A percentile compares a stretch with the other conserved stretches of the same genome.
Conservation (phyloP, 441 rosid genomes). For the Syzygium malaccense region DNA sequence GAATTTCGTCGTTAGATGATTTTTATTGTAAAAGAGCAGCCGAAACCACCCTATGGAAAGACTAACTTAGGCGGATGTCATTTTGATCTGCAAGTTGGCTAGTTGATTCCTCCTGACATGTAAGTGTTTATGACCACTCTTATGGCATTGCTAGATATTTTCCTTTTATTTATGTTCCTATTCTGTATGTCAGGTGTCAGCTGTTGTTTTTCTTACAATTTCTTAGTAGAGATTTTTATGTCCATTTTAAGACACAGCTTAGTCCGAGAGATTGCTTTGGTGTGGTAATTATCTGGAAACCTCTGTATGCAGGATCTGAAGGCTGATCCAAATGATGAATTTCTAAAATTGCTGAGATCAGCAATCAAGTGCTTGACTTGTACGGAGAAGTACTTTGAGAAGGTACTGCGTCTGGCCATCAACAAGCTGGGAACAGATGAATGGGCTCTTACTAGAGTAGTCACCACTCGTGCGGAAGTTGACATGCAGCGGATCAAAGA, state of each 20-base stretch:
- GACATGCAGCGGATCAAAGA: constrained; percentile 73
- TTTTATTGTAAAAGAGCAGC: not conserved
- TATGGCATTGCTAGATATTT: not conserved
- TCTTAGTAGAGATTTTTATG: not conserved
- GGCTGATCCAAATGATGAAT: constrained; percentile 67
- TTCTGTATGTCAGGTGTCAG: not conserved
- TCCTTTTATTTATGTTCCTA: not conserved
- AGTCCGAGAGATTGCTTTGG: not conserved
- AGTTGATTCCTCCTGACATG: not conserved
- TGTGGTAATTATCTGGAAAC: not conserved
- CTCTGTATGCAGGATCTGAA: constrained; percentile 48
- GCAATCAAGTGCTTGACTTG: constrained; percentile 67
- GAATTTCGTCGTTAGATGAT: not conserved
- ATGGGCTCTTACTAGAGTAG: constrained; percentile 75
- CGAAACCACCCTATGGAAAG: not conserved
- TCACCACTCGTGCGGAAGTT: constrained; percentile 80
- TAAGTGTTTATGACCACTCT: not conserved
- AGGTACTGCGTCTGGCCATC: constrained; percentile 64
- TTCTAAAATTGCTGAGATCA: constrained; percentile 54
- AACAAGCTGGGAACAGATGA: constrained; percentile 75
- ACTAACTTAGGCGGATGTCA: not conserved
- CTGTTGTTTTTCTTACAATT: not conserved
- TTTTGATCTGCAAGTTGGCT: not conserved
- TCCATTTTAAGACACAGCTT: not conserved
- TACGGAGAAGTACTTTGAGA: constrained; percentile 71